A percentile compares a stretch with the other conserved stretches of the same genome.
These are phyloP conservation scores for Tremella fuciformis DNA, from an alignment of 768 basidiomycete species.

Conservation along the genomic window DNA sequence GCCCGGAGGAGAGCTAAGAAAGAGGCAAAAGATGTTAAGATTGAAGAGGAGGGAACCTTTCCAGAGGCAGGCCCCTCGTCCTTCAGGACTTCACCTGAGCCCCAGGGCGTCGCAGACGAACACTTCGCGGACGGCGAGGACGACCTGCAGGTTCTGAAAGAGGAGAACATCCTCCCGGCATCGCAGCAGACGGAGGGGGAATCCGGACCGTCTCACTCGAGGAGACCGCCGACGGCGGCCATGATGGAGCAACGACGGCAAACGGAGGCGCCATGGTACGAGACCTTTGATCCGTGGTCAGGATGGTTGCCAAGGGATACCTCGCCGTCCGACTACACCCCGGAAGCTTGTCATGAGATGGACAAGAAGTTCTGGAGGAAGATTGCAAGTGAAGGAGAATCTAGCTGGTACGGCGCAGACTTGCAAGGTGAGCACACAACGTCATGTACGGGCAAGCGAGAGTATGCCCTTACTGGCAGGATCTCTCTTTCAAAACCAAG, in stretches of 20 bases:
- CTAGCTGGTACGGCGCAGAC: constrained; percentile 99
- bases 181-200: not conserved
- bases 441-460: constrained; percentile 62
- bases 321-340: constrained; percentile 71
- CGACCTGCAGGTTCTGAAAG: constrained; percentile 5
- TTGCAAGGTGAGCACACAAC: constrained; percentile 66
- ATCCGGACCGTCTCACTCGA: constrained; percentile 30
- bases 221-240: no score
- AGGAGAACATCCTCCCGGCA: not conserved
- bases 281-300: constrained; percentile 66
- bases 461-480: constrained; percentile 29
- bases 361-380: constrained; percentile 92
- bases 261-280: constrained; percentile 58
- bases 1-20: constrained; percentile 5
- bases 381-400: constrained; percentile 70
- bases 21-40: constrained; percentile 48
- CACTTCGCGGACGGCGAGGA: not conserved
- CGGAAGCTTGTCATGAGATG: constrained; percentile 79
- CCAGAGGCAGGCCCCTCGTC: not conserved
- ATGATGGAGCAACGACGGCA: constrained; percentile 6
- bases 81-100: not conserved
- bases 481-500: constrained; percentile 63
- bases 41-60: constrained; percentile 7
- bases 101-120: not conserved
- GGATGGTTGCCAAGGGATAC: constrained; percentile 79